Evolutionary conservation across 306 rosid species (phyloP).

Genomic region (Alnus glutinosa): DNA sequence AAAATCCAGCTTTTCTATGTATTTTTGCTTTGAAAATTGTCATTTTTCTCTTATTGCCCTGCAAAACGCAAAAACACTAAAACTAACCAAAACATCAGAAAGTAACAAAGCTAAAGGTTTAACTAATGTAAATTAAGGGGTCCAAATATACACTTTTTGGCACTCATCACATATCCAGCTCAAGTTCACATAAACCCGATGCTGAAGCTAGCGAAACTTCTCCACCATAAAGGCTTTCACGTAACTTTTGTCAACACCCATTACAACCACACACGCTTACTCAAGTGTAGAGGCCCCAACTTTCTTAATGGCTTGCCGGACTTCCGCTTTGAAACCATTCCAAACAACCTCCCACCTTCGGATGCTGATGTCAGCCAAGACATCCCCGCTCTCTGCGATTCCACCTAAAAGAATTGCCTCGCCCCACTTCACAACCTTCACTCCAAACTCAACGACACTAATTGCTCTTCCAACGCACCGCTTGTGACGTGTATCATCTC

Average conservation of each 20-base stretch:
- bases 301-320: constrained; percentile 13
- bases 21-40: too few relatives aligned
- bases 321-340: constrained; percentile 17
- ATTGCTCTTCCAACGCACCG: background rate
- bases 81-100: too few relatives aligned
- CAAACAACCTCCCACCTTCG: constrained; percentile 8
- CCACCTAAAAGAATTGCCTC: constrained; percentile 4
- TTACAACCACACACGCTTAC: constrained; percentile 15
- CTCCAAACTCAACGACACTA: background rate
- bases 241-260: constrained; percentile 11
- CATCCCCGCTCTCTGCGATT: background rate
- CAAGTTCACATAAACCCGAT: constrained; percentile 18
- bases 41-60: too few relatives aligned
- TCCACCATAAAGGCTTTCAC: constrained; percentile 25
- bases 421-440: constrained; percentile 4
- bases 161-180: constrained; percentile 2
- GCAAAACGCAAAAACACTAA: too few relatives aligned
- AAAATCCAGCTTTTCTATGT: too few relatives aligned
- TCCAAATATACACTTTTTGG: too few relatives aligned
- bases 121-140: too few relatives aligned
- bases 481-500: constrained; percentile 11
- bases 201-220: constrained; percentile 16
- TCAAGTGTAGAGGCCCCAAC: constrained; percentile 7
- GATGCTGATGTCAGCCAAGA: constrained; percentile 25
- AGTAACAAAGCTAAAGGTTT: too few relatives aligned